Base-by-base conservation (phyloP, 495 filamentous ascomycete genomes). In the Talaromyces adpressus region DNA sequence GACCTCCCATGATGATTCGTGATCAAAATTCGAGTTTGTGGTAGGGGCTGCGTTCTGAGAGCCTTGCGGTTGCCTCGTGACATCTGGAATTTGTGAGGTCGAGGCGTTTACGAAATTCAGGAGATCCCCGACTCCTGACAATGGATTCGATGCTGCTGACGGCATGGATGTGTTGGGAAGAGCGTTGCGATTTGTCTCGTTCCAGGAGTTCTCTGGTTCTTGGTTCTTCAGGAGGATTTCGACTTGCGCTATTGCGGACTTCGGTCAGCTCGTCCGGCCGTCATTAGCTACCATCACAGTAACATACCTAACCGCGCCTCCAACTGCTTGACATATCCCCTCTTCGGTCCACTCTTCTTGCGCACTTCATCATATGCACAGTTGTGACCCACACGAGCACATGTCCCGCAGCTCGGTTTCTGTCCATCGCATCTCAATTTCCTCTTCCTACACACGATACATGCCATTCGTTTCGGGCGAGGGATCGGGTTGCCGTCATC, bases 321-420 rank as follows among this genome's bases (percentile, higher is more conserved):
- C 71, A 99, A 72, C 60, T 93, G 91, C 81, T 98, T 99, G 63
- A 99, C 95, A 75, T 99, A 98, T 64, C 94, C 94, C 71, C 95
- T 84, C 79, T 98, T 99, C 4, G 94, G 94, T 8, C 94, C 94
- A 74, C 94, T 98, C 82, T 99, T 99, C 77, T 92, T 91, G 71
- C 94, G 85, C 58, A 93, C 88, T 77, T 99, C 94, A 76, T 98
- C 94, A 70, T 97, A 99, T 12, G 90, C 85, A 79, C 94, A 99
- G 62, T 87, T 87, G 77, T 99, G 94, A 41, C 90, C 87, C 61
- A 99, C 77, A 58, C 94, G 82, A 16, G 89, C 86, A 73, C 94
- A 99, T 23, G 93, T 99, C 69, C 89, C 91, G 73, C 94, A 99
- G 69, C 89, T 94, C 12, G 94, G 94, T 64, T 80, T 82, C 39